Evolutionary conservation across 225 moss, liverwort and hornwort genomes (phyloP).

Genomic region (Marchantia polymorpha): DNA sequence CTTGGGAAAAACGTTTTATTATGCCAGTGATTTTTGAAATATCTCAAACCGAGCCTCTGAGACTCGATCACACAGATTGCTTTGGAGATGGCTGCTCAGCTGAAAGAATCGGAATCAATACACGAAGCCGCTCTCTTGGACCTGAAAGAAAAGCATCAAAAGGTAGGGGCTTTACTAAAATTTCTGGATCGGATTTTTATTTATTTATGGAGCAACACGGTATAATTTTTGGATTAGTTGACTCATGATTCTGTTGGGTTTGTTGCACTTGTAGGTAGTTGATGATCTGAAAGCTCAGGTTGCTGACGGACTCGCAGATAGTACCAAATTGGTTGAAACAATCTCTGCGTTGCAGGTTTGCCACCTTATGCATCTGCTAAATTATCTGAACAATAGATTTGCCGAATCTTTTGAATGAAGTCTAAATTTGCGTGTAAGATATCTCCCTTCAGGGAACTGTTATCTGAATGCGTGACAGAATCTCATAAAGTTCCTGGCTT

Average conservation of each 20-base stretch:
- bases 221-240: neutral
- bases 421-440: neutral
- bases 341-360: slow-evolving; percentile 53
- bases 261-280: slow-evolving; percentile 27
- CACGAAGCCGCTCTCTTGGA: slow-evolving; percentile 63
- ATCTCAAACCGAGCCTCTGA: neutral
- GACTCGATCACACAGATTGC: slow-evolving; percentile 29
- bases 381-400: neutral
- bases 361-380: neutral
- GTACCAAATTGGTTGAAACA: slow-evolving; percentile 47
- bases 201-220: neutral
- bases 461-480: neutral
- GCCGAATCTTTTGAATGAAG: neutral
- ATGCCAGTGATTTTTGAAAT: neutral
- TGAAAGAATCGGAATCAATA: slow-evolving; percentile 71
- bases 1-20: neutral
- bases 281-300: slow-evolving; percentile 69
- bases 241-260: neutral
- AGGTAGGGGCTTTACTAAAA: slow-evolving; percentile 24
- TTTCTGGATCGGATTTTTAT: neutral
- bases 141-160: slow-evolving; percentile 71
- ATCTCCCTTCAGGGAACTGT: neutral
- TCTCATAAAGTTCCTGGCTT: neutral
- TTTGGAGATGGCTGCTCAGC: slow-evolving; percentile 48
- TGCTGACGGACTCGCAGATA: slow-evolving; percentile 58